Evolutionary conservation across 768 basidiomycete species (phyloP), one percentile per base, ranked within the genome.

Genomic region (Peribolospora baueri): DNA sequence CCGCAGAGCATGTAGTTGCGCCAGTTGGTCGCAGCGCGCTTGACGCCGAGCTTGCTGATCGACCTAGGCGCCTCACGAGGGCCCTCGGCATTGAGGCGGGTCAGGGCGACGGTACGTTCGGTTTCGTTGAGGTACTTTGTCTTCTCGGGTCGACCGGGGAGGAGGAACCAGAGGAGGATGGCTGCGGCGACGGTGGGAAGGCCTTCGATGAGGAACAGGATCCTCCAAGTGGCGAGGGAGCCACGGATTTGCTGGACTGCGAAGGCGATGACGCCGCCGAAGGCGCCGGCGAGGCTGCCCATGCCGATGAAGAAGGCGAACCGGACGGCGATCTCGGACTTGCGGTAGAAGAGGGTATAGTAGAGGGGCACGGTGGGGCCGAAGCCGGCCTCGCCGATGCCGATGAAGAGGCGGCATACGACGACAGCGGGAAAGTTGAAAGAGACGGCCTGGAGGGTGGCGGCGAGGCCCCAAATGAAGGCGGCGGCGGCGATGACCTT

Each of bases 161-260:
- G 64, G 66, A 64, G 70, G 56, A 70, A 61, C 60, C 64, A 65
- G 38, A 68, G 65, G 56, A 63, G 61, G 58, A 69, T 60, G 38
- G 69, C 69, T 42, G 70, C 64, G 7, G 69, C 3, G 40, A 71
- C 55, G 4, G 64, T 64, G 0, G 70, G 69, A 42, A 59, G 54
- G 5, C 70, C 69, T 57, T 70, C 69, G 58, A 71, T 67, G 48
- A 71, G 61, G 64, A 70, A 71, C 5, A 71, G 65, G 53, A 70
- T 68, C 5, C 60, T 48, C 60, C 59, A 65, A 9, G 14, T 14
- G 25, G 48, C 50, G 45, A 61, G 48, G 4, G 52, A 2, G 37
- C 63, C 36, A 7, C 61, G 54, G 54, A 70, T 68, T 42, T 55
- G 56, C 1, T 59, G 43, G 41, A 68, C 66, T 14, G 61, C 65